These are phyloP conservation scores for Corymbia citriodora DNA, from an alignment of 441 rosid species.

Conservation along the genomic window DNA sequence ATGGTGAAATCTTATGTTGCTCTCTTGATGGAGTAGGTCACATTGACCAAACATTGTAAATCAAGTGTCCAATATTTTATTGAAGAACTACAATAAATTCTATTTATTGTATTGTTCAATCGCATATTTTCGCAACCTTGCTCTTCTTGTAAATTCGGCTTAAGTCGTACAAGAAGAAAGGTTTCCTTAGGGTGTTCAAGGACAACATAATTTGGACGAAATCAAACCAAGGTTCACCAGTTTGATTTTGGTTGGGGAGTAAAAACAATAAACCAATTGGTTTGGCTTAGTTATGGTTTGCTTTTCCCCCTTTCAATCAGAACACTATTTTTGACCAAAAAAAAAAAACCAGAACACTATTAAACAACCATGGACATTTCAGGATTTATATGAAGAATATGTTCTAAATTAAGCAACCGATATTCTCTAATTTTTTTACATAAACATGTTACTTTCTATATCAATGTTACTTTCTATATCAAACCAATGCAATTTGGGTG, in stretches of 20 bases:
- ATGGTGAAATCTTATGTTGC: rapidly evolving
- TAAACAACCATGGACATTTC: neutral
- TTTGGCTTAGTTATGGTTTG: neutral
- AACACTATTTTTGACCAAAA: neutral
- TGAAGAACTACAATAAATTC: too few species aligned
- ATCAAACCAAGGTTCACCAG: neutral
- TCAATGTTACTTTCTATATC: neutral
- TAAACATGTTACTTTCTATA: neutral
- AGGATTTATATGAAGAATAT: neutral
- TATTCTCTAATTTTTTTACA: neutral
- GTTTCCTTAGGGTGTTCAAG: neutral
- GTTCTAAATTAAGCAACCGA: neutral
- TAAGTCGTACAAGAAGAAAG: neutral
- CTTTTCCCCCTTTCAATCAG: neutral
- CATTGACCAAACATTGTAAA: neutral
- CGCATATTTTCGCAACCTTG: too few species aligned
- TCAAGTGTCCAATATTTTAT: neutral
- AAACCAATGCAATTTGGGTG: neutral
- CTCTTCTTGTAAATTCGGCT: neutral
- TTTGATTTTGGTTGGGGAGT: neutral
- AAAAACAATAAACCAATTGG: neutral
- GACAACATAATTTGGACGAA: neutral
- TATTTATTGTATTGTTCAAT: too few species aligned
- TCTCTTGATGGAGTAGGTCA: neutral
- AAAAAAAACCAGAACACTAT: neutral